Percentiles rank a stretch among this genome's conserved stretches.
Conservation (phyloP, 2,329 filamentous ascomycete genomes). For the Aspergillus sp. region DNA sequence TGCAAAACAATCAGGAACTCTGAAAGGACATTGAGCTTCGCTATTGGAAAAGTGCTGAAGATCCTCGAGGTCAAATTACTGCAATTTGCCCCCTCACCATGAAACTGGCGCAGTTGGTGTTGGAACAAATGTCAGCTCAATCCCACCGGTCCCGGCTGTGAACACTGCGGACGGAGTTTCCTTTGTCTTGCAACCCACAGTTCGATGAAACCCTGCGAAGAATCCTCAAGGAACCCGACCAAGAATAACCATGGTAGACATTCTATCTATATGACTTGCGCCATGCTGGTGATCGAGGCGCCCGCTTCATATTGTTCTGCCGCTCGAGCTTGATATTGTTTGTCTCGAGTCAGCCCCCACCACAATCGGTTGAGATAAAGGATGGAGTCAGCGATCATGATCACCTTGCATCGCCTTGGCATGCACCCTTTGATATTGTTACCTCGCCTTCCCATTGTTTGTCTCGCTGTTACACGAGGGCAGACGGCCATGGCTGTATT, state of each 20-base stretch:
- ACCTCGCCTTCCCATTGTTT: slow-evolving; percentile 21
- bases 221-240: slow-evolving; percentile 5
- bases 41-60: neutral
- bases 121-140: neutral
- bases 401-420: slow-evolving; percentile 6
- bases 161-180: neutral
- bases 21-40: neutral
- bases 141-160: neutral
- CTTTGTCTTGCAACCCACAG: neutral
- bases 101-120: neutral
- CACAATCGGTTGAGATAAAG: slow-evolving; percentile 9
- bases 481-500: slow-evolving; percentile 1
- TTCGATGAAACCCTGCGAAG: neutral
- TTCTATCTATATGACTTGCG: slow-evolving; percentile 3
- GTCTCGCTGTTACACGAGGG: slow-evolving; percentile 29
- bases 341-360: slow-evolving; percentile 17
- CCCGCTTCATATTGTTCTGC: slow-evolving; percentile 33
- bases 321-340: slow-evolving; percentile 31
- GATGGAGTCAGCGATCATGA: slow-evolving; percentile 4
- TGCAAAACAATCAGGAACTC: too few species aligned
- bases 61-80: neutral
- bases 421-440: slow-evolving; percentile 9
- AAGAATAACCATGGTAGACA: neutral
- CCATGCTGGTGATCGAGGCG: slow-evolving; percentile 14
- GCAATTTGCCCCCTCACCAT: neutral